Evolutionary conservation across 2,329 filamentous ascomycete genomes (phyloP), one percentile per base, ranked within the genome.

Genomic region (Colletotrichum endophyticum): DNA sequence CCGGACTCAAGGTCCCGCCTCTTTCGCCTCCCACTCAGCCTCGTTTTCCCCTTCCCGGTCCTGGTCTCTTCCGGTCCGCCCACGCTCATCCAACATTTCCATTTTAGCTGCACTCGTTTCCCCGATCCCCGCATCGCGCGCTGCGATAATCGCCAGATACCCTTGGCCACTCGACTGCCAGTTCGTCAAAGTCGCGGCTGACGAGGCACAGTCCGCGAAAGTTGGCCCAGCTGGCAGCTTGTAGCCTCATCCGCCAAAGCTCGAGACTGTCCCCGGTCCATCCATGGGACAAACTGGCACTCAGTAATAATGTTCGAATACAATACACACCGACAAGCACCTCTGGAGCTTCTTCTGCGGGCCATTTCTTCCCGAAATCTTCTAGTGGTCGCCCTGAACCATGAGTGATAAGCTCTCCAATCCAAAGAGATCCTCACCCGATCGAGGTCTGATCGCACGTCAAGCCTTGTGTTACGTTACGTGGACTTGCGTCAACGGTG

Each of bases 11-110:
- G 49, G 34, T 44, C 49, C 63, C 69, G 63, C 63, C 63, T 72
- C 39, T 56, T 67, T 72, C 69, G 73, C 69, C 39, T 73, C 59
- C 64, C 57, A 28, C 74, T 66, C 71, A 70, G 71, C 71, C 71
- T 76, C 66, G 70, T 59, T 76, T 69, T 53, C 44, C 44, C 36
- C 57, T 44, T 70, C 59, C 49, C 25, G 44, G 71, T 39, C 73
- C 70, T 67, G 69, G 73, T 56, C 53, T 49, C 56, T 67, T 67
- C 36, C 64, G 64, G 39, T 36, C 56, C 49, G 34, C 57, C 44
- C 8, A 44, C 16, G 68, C 68, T 63, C 34, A 32, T 34, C 36
- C 57, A 27, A 27, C 39, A 19, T n/a, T 44, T 34, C 59, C 34
- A 53, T 27, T 57, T 25, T 70, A 32, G 30, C 66, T 59, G 44